Evolutionary conservation across 805 yeast species (phyloP).

Genomic region (Monosporozyma yasuniensis): DNA sequence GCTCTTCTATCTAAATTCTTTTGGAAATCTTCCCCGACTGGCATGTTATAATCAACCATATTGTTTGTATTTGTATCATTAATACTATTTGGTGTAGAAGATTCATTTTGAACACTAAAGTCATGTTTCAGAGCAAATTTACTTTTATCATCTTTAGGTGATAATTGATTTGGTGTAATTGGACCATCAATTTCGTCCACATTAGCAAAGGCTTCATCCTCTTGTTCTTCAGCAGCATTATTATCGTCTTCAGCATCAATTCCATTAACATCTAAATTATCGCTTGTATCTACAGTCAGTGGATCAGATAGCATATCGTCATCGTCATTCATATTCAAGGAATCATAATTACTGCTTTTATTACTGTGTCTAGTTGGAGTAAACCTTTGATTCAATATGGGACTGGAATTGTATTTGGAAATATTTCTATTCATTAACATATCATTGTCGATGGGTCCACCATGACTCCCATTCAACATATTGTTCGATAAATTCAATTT

Average conservation of each 20-base stretch:
- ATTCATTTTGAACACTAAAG: neutral
- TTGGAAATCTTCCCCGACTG: slow-evolving; percentile 31
- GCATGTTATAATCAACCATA: slow-evolving; percentile 25
- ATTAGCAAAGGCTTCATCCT: slow-evolving; percentile 26
- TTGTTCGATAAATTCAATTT: slow-evolving; percentile 12
- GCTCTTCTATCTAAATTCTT: slow-evolving; percentile 31
- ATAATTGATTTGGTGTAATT: slow-evolving; percentile 8
- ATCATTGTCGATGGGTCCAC: slow-evolving; percentile 12
- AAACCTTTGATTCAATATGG: neutral
- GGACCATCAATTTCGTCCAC: slow-evolving; percentile 33
- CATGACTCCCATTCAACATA: slow-evolving; percentile 3
- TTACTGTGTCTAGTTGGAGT: neutral
- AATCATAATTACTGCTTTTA: neutral
- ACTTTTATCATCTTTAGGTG: slow-evolving; percentile 6
- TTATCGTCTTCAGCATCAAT: slow-evolving; percentile 7
- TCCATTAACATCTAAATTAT: slow-evolving; percentile 4
- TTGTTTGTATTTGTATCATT: slow-evolving; percentile 1
- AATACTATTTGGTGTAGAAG: neutral
- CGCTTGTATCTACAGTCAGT: neutral
- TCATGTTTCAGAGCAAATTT: neutral
- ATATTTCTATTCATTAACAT: neutral
- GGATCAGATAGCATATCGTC: neutral
- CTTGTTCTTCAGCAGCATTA: slow-evolving; percentile 18
- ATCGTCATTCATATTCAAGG: neutral
- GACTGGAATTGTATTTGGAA: slow-evolving; percentile 1